Evolutionary conservation across 1,284 basidiomycete genomes (phyloP).

Genomic region (Phlebopus sp.): DNA sequence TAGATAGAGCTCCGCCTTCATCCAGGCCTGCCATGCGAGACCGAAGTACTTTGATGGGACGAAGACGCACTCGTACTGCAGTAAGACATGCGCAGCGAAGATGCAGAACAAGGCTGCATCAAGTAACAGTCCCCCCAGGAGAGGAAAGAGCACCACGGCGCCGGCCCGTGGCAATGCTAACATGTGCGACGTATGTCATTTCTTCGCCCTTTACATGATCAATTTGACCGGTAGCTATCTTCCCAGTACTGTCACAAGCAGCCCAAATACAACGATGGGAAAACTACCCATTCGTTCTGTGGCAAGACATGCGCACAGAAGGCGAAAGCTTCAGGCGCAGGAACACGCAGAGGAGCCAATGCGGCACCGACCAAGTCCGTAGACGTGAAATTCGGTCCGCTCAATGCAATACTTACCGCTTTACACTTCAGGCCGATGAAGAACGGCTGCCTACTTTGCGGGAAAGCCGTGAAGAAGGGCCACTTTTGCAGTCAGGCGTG

Average conservation of each 20-base stretch:
- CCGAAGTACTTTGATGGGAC: slow-evolving; percentile 45
- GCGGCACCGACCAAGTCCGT: slow-evolving; percentile 33
- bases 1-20: slow-evolving; percentile 6
- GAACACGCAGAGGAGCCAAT: slow-evolving; percentile 18
- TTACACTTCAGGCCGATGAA: slow-evolving; percentile 47
- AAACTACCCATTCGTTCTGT: slow-evolving; percentile 52
- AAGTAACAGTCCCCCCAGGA: slow-evolving; percentile 17
- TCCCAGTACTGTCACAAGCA: slow-evolving; percentile 45
- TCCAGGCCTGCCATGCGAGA: slow-evolving; percentile 45
- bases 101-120: slow-evolving; percentile 22
- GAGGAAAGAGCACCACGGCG: slow-evolving; percentile 22
- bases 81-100: slow-evolving; percentile 36
- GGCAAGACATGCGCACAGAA: slow-evolving; percentile 55
- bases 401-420: slow-evolving; percentile 49
- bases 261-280: slow-evolving; percentile 53
- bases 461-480: slow-evolving; percentile 50
- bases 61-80: slow-evolving; percentile 37
- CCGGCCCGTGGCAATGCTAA: slow-evolving; percentile 22
- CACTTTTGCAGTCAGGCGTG: slow-evolving; percentile 59
- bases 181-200: slow-evolving; percentile 31
- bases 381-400: slow-evolving; percentile 16
- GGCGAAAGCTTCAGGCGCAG: slow-evolving; percentile 31
- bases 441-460: slow-evolving; percentile 55
- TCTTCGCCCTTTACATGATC: slow-evolving; percentile 1
- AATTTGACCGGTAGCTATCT: slow-evolving; percentile 11